A percentile compares a stretch with the other conserved stretches of the same genome.
Conservation (phyloP, 2,329 filamentous ascomycete species). For the Periconia sp. region DNA sequence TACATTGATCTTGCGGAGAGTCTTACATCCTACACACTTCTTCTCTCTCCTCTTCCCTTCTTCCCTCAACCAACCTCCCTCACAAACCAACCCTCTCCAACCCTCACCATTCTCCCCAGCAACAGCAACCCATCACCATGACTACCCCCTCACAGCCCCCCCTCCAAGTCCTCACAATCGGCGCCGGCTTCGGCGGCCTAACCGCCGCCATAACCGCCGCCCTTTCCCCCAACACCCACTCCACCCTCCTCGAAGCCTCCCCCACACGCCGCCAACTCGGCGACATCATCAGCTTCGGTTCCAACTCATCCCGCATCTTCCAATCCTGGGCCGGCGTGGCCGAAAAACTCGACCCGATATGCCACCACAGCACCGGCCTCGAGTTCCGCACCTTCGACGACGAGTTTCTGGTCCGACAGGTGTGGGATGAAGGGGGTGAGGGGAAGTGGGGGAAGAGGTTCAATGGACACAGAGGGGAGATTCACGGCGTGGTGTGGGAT, state of each 20-base stretch:
- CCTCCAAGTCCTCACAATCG: conserved; percentile 50
- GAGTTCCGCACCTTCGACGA: conserved; percentile 62
- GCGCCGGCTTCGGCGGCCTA: conserved; percentile 57
- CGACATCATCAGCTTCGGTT: conserved; percentile 63
- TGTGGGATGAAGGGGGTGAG: conserved; percentile 31
- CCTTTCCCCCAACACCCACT: conserved; percentile 54
- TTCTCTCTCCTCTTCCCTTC: not conserved
- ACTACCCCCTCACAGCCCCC: too few relatives aligned
- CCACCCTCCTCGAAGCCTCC: conserved; percentile 59
- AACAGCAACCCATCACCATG: conserved; percentile 3
- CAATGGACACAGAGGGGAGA: conserved; percentile 62
- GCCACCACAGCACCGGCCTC: conserved; percentile 57
- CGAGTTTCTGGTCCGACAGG: conserved; percentile 60
- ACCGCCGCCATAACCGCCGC: conserved; percentile 62
- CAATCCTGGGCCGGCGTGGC: conserved; percentile 49
- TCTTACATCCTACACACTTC: not conserved
- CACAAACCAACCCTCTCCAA: not conserved
- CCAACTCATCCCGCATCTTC: conserved; percentile 63
- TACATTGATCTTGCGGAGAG: not conserved
- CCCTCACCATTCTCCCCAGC: too few relatives aligned
- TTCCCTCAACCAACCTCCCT: not conserved
- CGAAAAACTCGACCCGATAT: conserved; percentile 50
- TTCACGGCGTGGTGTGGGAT: conserved; percentile 60
- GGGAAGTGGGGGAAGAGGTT: conserved; percentile 51
- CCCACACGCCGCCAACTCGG: conserved; percentile 57